phyloP scores from a whole-genome alignment of 164 flowering plant species.

The Dillenia suffruticosa region DNA sequence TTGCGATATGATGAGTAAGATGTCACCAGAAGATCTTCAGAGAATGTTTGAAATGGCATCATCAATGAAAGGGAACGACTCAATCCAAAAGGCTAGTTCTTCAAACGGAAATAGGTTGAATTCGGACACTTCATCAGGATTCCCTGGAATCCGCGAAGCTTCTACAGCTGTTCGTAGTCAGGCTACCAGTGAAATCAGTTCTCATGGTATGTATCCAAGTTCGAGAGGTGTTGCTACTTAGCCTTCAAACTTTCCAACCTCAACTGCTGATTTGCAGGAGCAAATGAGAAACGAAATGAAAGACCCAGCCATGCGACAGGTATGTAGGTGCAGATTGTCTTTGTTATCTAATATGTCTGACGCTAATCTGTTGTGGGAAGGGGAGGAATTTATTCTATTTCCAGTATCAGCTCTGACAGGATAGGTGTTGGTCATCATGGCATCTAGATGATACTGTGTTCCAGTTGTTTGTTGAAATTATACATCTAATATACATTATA shows the following conservation, averaged over 20 bases:
- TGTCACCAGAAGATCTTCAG: conserved; percentile 76
- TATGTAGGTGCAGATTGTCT: conserved; percentile 11
- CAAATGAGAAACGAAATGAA: conserved; percentile 92
- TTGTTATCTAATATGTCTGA: background rate
- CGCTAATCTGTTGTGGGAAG: too few species aligned
- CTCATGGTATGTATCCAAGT: conserved; percentile 24
- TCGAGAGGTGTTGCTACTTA: conserved; percentile 21
- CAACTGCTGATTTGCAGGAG: conserved; percentile 66
- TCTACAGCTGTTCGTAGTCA: conserved; percentile 18
- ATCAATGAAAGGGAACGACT: conserved; percentile 41
- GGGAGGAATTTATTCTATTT: too few species aligned
- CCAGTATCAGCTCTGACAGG: too few species aligned
- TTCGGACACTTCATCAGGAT: conserved; percentile 23
- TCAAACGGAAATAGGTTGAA: conserved; percentile 10
- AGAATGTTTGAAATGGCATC: conserved; percentile 79
- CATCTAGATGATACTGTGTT: too few species aligned
- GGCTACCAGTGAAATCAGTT: conserved; percentile 44
- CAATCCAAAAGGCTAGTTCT: conserved; percentile 21
- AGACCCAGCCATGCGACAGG: conserved; percentile 93
- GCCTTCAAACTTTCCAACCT: conserved; percentile 32
- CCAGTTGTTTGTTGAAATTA: background rate
- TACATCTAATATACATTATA: too few species aligned
- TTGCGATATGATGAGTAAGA: conserved; percentile 79
- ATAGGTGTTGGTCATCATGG: too few species aligned
- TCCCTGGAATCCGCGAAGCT: conserved; percentile 20